These are phyloP conservation scores for Ophiostoma sp. DNA, from an alignment of 2,329 filamentous ascomycete genomes.

Conservation along the genomic window DNA sequence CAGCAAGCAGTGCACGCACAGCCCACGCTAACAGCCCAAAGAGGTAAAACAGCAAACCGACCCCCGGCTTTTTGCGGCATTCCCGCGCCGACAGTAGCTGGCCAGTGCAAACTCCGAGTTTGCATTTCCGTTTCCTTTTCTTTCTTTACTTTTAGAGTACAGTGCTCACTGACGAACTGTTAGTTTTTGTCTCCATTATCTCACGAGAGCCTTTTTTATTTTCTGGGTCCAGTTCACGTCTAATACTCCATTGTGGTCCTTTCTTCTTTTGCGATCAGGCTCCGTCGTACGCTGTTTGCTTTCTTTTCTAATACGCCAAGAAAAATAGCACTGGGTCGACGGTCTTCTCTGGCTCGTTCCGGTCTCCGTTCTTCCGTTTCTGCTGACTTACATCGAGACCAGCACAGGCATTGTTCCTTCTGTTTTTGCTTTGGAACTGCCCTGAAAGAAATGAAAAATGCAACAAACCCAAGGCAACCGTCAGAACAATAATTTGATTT, in stretches of 20 bases:
- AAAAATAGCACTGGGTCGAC: not conserved
- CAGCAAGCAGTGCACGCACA: not conserved
- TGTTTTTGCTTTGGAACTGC: not conserved
- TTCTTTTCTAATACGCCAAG: not conserved
- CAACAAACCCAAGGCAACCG: not conserved
- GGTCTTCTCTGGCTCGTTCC: conserved; percentile 4
- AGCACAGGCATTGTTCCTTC: not conserved
- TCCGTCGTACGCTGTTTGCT: not conserved
- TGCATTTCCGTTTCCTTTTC: not conserved
- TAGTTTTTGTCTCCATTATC: not conserved
- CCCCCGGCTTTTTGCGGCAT: conserved; percentile 7
- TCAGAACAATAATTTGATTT: not conserved
- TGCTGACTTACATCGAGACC: not conserved
- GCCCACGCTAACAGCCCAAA: conserved; percentile 2
- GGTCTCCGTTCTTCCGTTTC: not conserved
- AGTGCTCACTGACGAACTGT: not conserved
- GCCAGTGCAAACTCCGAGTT: not conserved
- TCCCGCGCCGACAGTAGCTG: not conserved
- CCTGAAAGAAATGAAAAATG: not conserved
- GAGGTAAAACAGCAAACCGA: not conserved
- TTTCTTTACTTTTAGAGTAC: not conserved
- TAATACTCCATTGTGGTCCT: not conserved
- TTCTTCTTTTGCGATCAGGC: not conserved
- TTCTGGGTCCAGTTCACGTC: not conserved
- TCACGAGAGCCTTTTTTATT: not conserved